Base-by-base conservation (phyloP, 2,329 filamentous ascomycete species). In the Calonectria montana region DNA sequence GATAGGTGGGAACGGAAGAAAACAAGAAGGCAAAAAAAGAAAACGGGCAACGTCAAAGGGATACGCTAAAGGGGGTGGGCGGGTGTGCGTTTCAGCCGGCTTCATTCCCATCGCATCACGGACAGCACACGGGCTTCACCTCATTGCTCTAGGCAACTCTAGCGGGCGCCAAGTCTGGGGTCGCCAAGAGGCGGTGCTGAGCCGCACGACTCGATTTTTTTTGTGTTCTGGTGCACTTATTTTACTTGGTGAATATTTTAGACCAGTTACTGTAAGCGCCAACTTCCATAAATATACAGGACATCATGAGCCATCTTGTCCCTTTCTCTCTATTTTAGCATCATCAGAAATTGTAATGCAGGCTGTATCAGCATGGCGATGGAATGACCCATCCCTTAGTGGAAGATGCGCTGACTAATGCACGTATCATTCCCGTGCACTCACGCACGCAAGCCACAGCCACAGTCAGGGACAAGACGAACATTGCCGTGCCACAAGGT, bases 341-440 rank as follows among this genome's bases (percentile, higher is more conserved):
- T 21, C 31, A 18, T 21, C 21, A n/a, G 6, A 25, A 23, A 39
- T 4, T 39, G 35, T 21, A 39, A 59, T 59, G 35, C 15, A 27
- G 27, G 53, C 53, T 15, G 50, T 39, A 35, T 37, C 18, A 23
- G 16, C 31, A 59, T 18, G 21, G 23, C 43, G 57, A 18, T 43
- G 43, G 64, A 65, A 50, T 65, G 35, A 16, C 27, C 10, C n/a
- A n/a, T 16, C 10, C 15, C 31, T 16, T 39, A 25, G 65, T 27
- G n/a, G 47, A 31, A 21, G 16, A 48, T 7, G 23, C 27, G 65
- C 43, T 68, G 31, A 68, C 57, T 68, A 68, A 68, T 68, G 53
- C 35, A 15, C 13, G 53, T 39, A 39, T 39, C 27, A 15, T 39
- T 59, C 53, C 23, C 31, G 41, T 27, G 21, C 35, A 13, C 31